These are phyloP conservation scores for Puya raimondii DNA, from an alignment of 176 grass and related monocot species.

Conservation along the genomic window DNA sequence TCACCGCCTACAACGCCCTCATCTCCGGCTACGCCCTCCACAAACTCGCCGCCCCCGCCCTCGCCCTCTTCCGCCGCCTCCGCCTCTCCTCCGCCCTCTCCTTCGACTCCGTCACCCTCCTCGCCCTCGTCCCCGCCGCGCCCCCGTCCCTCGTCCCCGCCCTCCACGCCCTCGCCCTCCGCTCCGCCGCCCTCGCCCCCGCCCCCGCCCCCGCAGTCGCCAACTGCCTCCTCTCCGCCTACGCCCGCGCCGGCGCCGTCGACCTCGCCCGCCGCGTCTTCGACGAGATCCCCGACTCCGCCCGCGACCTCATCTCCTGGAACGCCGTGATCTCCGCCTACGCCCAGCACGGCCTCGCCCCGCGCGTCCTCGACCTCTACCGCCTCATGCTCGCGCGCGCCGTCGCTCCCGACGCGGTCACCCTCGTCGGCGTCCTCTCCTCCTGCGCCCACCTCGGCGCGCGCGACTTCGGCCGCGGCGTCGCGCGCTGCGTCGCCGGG, in stretches of 20 bases:
- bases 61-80: conserved; percentile 45
- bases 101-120: conserved; percentile 51
- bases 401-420: conserved; percentile 41
- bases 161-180: conserved; percentile 35
- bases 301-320: conserved; percentile 50
- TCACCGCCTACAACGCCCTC: conserved; percentile 58
- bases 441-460: conserved; percentile 48
- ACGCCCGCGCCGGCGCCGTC: conserved; percentile 31
- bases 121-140: conserved; percentile 35
- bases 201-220: conserved; percentile 19
- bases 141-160: conserved; percentile 27
- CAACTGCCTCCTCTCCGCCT: conserved; percentile 44
- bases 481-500: conserved; percentile 24
- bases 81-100: conserved; percentile 6
- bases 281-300: conserved; percentile 23
- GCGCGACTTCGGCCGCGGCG: conserved; percentile 23
- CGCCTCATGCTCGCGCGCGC: conserved; percentile 23
- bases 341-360: conserved; percentile 48
- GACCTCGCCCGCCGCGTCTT: conserved; percentile 33
- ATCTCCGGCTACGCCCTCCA: conserved; percentile 44
- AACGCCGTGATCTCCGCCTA: conserved; percentile 54
- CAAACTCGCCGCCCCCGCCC: conserved; percentile 22
- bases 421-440: conserved; percentile 48
- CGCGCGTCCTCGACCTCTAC: conserved; percentile 41
- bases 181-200: conserved; percentile 3